Evolutionary conservation across 352 stramenopile species (phyloP).

Genomic region (Phytophthora tubulina): DNA sequence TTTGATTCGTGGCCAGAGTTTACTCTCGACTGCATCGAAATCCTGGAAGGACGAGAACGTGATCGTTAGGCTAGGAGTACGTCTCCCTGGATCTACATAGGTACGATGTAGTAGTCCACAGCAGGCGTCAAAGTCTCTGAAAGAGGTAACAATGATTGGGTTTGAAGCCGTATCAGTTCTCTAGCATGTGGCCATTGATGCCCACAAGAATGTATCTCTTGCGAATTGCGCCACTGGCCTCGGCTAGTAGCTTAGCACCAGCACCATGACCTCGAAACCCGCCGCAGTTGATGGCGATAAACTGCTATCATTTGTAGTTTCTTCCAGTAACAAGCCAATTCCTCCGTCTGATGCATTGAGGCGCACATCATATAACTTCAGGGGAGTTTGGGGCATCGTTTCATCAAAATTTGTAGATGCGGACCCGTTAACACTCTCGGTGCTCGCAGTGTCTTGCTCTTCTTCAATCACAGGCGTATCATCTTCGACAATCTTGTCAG

Average conservation of each 20-base stretch:
- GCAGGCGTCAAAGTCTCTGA: too few relatives aligned
- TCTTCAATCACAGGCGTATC: slow-evolving; percentile 26
- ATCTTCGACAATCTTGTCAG: slow-evolving; percentile 76
- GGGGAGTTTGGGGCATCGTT: slow-evolving; percentile 23
- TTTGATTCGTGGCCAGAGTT: slow-evolving; percentile 48
- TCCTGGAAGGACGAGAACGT: background rate
- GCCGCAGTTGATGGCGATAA: slow-evolving; percentile 38
- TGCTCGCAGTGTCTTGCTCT: background rate
- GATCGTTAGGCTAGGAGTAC: too few relatives aligned
- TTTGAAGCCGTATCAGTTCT: slow-evolving; percentile 8
- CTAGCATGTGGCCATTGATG: slow-evolving; percentile 66
- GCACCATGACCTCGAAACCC: slow-evolving; percentile 71
- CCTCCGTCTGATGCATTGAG: slow-evolving; percentile 79
- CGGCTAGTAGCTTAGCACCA: slow-evolving; percentile 68
- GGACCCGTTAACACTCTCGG: background rate
- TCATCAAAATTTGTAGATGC: slow-evolving; percentile 4
- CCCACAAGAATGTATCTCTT: slow-evolving; percentile 65
- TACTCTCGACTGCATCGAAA: slow-evolving; percentile 35
- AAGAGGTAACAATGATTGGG: too few relatives aligned
- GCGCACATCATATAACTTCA: slow-evolving; percentile 63
- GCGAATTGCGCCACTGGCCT: slow-evolving; percentile 75
- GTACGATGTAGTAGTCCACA: too few relatives aligned
- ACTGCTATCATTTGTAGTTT: slow-evolving; percentile 18
- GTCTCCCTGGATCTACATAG: too few relatives aligned
- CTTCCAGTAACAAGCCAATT: slow-evolving; percentile 70